phyloP scores from a whole-genome alignment of 768 basidiomycete genomes.

The Podaxis carcinomalis region DNA sequence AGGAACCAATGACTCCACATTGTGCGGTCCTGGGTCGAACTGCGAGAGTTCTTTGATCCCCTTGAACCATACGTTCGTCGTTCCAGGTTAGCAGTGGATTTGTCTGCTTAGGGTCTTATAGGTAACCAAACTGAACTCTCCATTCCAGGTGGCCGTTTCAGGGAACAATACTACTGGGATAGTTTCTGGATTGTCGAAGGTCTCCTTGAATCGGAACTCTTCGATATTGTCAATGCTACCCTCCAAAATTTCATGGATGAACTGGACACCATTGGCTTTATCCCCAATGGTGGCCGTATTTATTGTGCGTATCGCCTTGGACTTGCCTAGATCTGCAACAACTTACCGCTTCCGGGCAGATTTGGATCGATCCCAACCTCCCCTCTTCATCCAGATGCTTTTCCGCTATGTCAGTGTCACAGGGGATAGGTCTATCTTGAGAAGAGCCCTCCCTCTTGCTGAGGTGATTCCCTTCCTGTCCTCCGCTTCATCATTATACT shows the following conservation, averaged over 20 bases:
- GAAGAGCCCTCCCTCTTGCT: constrained; percentile 78
- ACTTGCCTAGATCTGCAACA: not conserved
- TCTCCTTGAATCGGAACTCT: constrained; percentile 76
- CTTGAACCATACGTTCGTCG: constrained; percentile 86
- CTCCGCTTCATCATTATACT: not conserved
- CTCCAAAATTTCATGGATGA: constrained; percentile 96
- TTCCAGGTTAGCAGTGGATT: constrained; percentile 60
- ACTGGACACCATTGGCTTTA: constrained; percentile 77
- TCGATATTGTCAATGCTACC: constrained; percentile 66
- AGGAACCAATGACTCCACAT: constrained; percentile 61
- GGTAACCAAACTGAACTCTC: not conserved
- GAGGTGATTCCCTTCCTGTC: constrained; percentile 42
- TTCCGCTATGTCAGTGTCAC: constrained; percentile 73
- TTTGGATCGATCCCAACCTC: constrained; percentile 89
- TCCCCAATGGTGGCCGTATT: constrained; percentile 91
- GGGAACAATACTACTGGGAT: constrained; percentile 73
- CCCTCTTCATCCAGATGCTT: constrained; percentile 90
- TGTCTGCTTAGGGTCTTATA: not conserved
- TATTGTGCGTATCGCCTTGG: constrained; percentile 53
- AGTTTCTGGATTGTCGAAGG: constrained; percentile 90
- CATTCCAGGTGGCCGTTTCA: constrained; percentile 59
- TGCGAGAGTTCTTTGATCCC: constrained; percentile 89
- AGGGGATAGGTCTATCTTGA: constrained; percentile 71
- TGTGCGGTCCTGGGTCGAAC: constrained; percentile 51
- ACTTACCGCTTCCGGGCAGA: constrained; percentile 36